Conservation (phyloP, 1,139 yeast genomes). For the Sugiyamaella xylanicola region DNA sequence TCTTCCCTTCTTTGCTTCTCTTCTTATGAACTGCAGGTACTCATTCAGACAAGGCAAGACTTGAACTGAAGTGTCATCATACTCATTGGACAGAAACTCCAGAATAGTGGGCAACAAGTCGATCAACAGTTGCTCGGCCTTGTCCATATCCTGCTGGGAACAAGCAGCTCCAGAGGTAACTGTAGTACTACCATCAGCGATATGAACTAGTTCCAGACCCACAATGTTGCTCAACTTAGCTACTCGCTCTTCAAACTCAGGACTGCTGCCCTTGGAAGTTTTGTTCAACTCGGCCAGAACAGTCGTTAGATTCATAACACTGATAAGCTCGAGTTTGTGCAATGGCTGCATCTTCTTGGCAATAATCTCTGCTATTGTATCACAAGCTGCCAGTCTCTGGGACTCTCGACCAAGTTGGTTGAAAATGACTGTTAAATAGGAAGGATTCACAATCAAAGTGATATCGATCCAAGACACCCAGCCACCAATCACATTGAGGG, state of each 20-base stretch:
- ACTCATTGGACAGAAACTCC: slow-evolving; percentile 72
- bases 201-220: slow-evolving; percentile 71
- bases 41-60: slow-evolving; percentile 79
- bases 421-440: slow-evolving; percentile 63
- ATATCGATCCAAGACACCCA: slow-evolving; percentile 97
- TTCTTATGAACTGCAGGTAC: slow-evolving; percentile 70
- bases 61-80: slow-evolving; percentile 84
- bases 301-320: slow-evolving; percentile 64
- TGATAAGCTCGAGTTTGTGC: slow-evolving; percentile 78
- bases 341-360: slow-evolving; percentile 89
- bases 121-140: slow-evolving; percentile 51
- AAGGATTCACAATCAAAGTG: slow-evolving; percentile 67
- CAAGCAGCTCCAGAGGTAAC: slow-evolving; percentile 33
- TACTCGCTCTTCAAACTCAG: slow-evolving; percentile 75
- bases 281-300: slow-evolving; percentile 46
- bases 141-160: slow-evolving; percentile 42
- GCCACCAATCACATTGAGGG: slow-evolving; percentile 73
- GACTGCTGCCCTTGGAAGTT: slow-evolving; percentile 44
- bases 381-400: slow-evolving; percentile 64
- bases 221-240: slow-evolving; percentile 76
- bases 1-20: slow-evolving; percentile 44
- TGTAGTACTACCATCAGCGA: slow-evolving; percentile 55
- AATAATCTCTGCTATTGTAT: slow-evolving; percentile 76
- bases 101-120: slow-evolving; percentile 73
- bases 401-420: slow-evolving; percentile 57